Evolutionary conservation across 2,329 filamentous ascomycete genomes (phyloP).

Genomic region (Xylariales sp.): DNA sequence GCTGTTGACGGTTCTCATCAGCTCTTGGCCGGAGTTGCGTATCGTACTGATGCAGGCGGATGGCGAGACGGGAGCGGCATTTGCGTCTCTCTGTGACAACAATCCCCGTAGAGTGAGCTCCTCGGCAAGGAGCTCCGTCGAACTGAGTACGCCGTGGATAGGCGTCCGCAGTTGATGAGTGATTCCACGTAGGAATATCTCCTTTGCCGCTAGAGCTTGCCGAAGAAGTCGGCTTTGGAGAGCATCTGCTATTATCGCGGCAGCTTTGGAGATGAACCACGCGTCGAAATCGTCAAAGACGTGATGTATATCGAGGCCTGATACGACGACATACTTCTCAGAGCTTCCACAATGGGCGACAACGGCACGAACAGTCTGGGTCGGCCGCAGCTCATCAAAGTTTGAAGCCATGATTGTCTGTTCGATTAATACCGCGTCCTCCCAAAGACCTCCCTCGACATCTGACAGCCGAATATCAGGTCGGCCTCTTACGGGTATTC

Average conservation of each 20-base stretch:
- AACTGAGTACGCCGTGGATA: slow-evolving; percentile 24
- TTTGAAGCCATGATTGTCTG: slow-evolving; percentile 29
- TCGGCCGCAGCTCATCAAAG: slow-evolving; percentile 21
- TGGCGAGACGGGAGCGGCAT: slow-evolving; percentile 8
- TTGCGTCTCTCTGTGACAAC: not conserved
- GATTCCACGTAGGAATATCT: slow-evolving; percentile 31
- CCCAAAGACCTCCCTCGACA: slow-evolving; percentile 31
- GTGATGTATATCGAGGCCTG: slow-evolving; percentile 32
- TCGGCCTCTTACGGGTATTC: slow-evolving; percentile 23
- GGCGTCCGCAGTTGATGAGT: slow-evolving; percentile 30
- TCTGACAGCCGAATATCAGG: slow-evolving; percentile 15
- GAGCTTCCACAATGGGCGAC: slow-evolving; percentile 29
- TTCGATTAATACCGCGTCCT: slow-evolving; percentile 30
- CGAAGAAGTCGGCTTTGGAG: slow-evolving; percentile 20
- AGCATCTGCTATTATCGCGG: slow-evolving; percentile 28
- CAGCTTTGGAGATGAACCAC: slow-evolving; percentile 30
- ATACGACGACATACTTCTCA: slow-evolving; percentile 30
- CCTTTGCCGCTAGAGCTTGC: slow-evolving; percentile 26
- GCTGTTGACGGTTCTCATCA: slow-evolving; percentile 28
- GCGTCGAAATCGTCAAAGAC: slow-evolving; percentile 32
- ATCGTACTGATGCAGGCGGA: slow-evolving; percentile 15
- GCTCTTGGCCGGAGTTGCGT: slow-evolving; percentile 27
- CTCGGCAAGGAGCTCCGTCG: slow-evolving; percentile 26
- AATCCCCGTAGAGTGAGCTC: slow-evolving; percentile 16
- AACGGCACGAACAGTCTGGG: slow-evolving; percentile 25